Evolutionary conservation across 75 land plant genomes (phyloP).

Genomic region (Ceratopteris richardii): DNA sequence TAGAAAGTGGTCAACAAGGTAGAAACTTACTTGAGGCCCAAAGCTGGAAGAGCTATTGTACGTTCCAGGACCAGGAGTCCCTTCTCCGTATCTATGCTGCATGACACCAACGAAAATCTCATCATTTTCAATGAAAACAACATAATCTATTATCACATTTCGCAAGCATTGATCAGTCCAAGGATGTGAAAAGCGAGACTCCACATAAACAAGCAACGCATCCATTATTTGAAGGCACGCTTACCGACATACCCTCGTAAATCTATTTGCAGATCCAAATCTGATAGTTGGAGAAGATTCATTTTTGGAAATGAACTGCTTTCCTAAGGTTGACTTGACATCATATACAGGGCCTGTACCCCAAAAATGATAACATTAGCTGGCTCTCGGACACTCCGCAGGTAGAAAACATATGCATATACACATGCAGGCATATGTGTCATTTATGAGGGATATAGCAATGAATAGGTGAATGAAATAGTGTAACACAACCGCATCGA

Average conservation of each 20-base stretch:
- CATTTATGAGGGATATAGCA: no score
- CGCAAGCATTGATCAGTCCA: no score
- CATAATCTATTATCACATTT: no score
- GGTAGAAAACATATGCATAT: no score
- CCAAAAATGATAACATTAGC: no score
- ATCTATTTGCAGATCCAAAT: slow-evolving; percentile 17
- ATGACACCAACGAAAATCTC: no score
- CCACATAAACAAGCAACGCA: background rate
- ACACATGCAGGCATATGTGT: no score
- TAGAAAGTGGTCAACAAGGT: no score
- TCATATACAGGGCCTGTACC: slow-evolving; percentile 25
- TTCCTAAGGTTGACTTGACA: slow-evolving; percentile 16
- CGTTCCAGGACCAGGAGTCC: slow-evolving; percentile 19
- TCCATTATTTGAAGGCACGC: background rate
- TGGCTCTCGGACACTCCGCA: no score
- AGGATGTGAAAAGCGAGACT: background rate
- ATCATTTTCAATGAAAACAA: no score
- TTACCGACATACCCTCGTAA: slow-evolving; percentile 15
- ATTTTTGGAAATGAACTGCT: slow-evolving; percentile 12
- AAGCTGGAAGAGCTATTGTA: slow-evolving; percentile 13
- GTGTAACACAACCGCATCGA: no score
- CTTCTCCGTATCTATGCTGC: slow-evolving; percentile 15
- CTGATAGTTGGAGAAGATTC: slow-evolving; percentile 18
- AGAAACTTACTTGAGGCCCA: slow-evolving; percentile 14
- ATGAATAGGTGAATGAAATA: no score